phyloP scores from a whole-genome alignment of 2,329 filamentous ascomycete species.

The Exophiala lecanii-corni region DNA sequence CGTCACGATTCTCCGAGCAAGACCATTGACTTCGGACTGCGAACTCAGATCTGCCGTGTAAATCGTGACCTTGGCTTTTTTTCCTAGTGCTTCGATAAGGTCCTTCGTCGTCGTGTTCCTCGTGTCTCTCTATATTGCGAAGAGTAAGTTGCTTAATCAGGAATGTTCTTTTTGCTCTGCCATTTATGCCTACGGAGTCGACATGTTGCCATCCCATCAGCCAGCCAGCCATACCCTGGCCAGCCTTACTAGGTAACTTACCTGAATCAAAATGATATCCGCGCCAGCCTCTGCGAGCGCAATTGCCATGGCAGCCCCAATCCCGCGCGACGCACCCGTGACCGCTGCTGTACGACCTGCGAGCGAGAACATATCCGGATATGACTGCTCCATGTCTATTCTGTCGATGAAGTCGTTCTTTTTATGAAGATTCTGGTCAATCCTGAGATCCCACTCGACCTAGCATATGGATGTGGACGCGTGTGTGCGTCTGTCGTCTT shows the following conservation, averaged over 20 bases:
- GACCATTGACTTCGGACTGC: constrained; percentile 36
- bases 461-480: no score
- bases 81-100: constrained; percentile 32
- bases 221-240: background rate
- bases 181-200: no score
- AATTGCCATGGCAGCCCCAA: constrained; percentile 44
- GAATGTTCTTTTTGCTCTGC: no score
- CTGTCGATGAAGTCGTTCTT: constrained; percentile 5
- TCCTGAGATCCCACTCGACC: no score
- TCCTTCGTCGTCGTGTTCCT: constrained; percentile 40
- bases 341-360: constrained; percentile 40
- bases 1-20: constrained; percentile 35
- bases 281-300: constrained; percentile 45
- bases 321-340: constrained; percentile 45
- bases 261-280: constrained; percentile 39
- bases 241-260: constrained; percentile 3
- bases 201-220: background rate
- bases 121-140: constrained; percentile 49
- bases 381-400: constrained; percentile 11
- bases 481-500: no score
- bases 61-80: constrained; percentile 36
- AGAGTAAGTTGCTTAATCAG: no score
- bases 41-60: constrained; percentile 43
- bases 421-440: no score
- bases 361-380: constrained; percentile 24